Percentiles rank a stretch among this genome's conserved stretches.
phyloP scores from a whole-genome alignment of 2,329 filamentous ascomycete species.

The Harringtonia lauricola region DNA sequence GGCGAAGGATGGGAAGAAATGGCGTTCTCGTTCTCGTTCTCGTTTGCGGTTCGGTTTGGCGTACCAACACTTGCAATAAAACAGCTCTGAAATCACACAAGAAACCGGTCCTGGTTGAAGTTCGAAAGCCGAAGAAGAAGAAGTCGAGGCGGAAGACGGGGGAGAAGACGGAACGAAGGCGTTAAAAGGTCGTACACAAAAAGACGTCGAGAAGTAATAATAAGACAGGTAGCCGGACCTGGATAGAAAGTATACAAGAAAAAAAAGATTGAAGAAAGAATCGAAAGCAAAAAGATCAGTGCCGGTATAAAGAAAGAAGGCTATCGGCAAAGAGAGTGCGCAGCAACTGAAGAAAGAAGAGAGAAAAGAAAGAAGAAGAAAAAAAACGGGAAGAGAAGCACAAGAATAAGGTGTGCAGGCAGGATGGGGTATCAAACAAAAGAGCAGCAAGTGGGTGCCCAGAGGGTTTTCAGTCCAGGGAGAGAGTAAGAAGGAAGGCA shows the following conservation, averaged over 20 bases:
- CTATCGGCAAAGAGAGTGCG: conserved; percentile 40
- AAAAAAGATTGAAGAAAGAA: conserved; percentile 12
- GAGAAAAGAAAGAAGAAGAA: conserved; percentile 13
- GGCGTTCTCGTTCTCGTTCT: conserved; percentile 3
- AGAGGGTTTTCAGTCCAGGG: conserved; percentile 5
- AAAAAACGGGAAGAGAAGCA: conserved; percentile 7
- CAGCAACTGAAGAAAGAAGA: conserved; percentile 28
- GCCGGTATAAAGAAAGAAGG: conserved; percentile 41
- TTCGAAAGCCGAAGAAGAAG: conserved; percentile 1
- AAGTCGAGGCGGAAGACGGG: conserved; percentile 7
- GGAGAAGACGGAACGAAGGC: conserved; percentile 9
- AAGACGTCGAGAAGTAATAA: conserved; percentile 12
- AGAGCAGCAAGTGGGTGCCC: background rate
- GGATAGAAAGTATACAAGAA: conserved; percentile 24
- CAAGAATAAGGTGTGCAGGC: conserved; percentile 14
- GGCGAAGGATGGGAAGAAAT: conserved; percentile 15
- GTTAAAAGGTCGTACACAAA: conserved; percentile 8
- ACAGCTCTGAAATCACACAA: too few species aligned
- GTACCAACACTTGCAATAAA: too few species aligned
- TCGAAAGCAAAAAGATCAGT: conserved; percentile 27
- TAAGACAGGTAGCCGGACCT: conserved; percentile 40
- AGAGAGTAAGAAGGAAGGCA: conserved; percentile 12
- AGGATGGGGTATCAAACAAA: background rate
- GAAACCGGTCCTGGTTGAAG: background rate
- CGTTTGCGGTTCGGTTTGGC: background rate